Conservation (phyloP, 2,329 filamentous ascomycete genomes). For the Ceratocystis albifundus region DNA sequence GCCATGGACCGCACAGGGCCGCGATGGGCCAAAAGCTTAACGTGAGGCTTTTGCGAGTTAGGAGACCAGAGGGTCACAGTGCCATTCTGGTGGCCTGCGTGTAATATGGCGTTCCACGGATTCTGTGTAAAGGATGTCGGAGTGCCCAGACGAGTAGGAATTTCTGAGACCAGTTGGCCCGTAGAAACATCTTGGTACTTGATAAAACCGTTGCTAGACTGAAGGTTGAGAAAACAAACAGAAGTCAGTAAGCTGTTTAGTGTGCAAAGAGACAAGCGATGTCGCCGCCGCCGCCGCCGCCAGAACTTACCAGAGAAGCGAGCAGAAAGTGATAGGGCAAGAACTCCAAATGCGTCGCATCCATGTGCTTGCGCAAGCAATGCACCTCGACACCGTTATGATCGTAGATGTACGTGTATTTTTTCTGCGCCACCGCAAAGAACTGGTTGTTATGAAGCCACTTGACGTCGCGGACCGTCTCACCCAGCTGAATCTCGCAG, state of each 20-base stretch:
- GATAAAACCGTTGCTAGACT: slow-evolving; percentile 70
- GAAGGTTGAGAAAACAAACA: background rate
- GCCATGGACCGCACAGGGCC: slow-evolving; percentile 79
- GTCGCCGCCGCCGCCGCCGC: too few species aligned
- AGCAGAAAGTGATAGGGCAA: slow-evolving; percentile 92
- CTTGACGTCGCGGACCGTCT: slow-evolving; percentile 78
- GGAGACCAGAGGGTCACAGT: slow-evolving; percentile 93
- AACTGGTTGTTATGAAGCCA: slow-evolving; percentile 93
- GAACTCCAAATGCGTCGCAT: slow-evolving; percentile 90
- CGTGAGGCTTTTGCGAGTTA: slow-evolving; percentile 72
- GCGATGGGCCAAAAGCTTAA: slow-evolving; percentile 80
- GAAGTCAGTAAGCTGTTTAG: background rate
- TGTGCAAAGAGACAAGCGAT: too few species aligned
- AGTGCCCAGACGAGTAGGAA: slow-evolving; percentile 72
- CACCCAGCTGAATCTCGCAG: slow-evolving; percentile 80
- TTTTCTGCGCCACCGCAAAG: slow-evolving; percentile 93
- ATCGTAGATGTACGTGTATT: slow-evolving; percentile 95
- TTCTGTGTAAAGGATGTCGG: slow-evolving; percentile 81
- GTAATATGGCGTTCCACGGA: slow-evolving; percentile 80
- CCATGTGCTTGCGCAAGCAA: slow-evolving; percentile 77
- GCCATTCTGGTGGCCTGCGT: slow-evolving; percentile 90
- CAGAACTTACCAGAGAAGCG: slow-evolving; percentile 58
- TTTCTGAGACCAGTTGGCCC: slow-evolving; percentile 74
- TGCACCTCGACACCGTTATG: slow-evolving; percentile 82
- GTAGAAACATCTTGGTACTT: slow-evolving; percentile 95